Conservation (phyloP, 768 basidiomycete genomes). For the Boletus bicolor region DNA sequence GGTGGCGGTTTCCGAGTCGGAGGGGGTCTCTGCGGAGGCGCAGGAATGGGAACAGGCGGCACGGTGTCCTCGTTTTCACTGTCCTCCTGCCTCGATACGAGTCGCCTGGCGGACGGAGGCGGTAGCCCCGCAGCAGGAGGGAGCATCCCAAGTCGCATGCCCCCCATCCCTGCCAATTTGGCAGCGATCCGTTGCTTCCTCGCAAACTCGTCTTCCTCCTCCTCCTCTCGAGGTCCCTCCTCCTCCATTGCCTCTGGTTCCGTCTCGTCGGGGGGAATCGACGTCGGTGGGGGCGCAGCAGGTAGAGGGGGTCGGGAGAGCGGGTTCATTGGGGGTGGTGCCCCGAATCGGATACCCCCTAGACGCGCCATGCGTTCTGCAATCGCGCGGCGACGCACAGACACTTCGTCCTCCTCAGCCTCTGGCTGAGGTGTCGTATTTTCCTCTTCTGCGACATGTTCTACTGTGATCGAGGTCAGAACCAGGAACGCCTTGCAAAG, state of each 20-base stretch:
- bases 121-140: conserved; percentile 27
- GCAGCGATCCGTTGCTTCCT: conserved; percentile 53
- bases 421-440: conserved; percentile 11
- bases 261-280: conserved; percentile 27
- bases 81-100: conserved; percentile 23
- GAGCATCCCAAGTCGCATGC: conserved; percentile 56
- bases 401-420: conserved; percentile 43
- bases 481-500: background rate
- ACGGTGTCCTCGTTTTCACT: conserved; percentile 28
- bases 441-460: conserved; percentile 15
- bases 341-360: conserved; percentile 81
- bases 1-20: conserved; percentile 33
- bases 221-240: conserved; percentile 28
- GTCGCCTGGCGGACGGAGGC: conserved; percentile 16
- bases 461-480: conserved; percentile 3
- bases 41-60: conserved; percentile 30
- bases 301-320: conserved; percentile 37
- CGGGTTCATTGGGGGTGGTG: conserved; percentile 46
- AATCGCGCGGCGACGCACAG: conserved; percentile 63
- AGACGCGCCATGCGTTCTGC: conserved; percentile 95
- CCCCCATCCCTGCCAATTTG: conserved; percentile 53
- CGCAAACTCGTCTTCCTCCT: conserved; percentile 61
- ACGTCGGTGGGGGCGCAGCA: conserved; percentile 35
- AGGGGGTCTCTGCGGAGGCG: conserved; percentile 30
- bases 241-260: conserved; percentile 19